phyloP scores from a whole-genome alignment of 2,329 filamentous ascomycete genomes.

The Talaromyces sp. region DNA sequence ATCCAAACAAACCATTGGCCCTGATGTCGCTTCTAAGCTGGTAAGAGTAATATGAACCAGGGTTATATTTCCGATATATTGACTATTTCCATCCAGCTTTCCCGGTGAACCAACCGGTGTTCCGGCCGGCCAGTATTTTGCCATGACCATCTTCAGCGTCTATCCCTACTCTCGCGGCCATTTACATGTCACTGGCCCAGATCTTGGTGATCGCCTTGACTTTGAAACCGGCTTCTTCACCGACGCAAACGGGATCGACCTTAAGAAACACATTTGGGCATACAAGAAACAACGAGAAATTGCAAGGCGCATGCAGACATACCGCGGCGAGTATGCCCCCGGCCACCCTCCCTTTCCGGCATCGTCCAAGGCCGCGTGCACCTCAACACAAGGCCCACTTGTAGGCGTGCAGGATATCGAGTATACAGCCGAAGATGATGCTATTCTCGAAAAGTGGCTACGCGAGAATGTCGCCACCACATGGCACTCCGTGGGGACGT shows the following conservation, averaged over 20 bases:
- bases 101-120: background rate
- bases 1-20: conserved; percentile 1
- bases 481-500: conserved; percentile 25
- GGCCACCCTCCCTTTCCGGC: conserved; percentile 4
- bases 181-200: background rate
- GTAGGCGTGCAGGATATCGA: background rate
- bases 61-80: background rate
- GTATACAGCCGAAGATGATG: conserved; percentile 13
- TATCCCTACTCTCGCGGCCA: conserved; percentile 6
- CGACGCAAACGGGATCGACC: background rate
- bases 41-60: background rate
- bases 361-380: background rate
- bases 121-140: conserved; percentile 2
- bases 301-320: conserved; percentile 2
- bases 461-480: conserved; percentile 8
- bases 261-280: conserved; percentile 3
- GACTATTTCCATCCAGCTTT: background rate
- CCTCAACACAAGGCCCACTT: background rate
- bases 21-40: background rate
- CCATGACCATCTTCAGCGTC: background rate
- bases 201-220: background rate
- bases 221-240: conserved; percentile 3
- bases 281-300: conserved; percentile 8
- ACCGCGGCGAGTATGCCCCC: background rate
- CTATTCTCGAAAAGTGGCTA: conserved; percentile 18